Evolutionary conservation across 805 yeast species (phyloP), one percentile per base, ranked within the genome.

Genomic region (Barnettozyma botsteinii): DNA sequence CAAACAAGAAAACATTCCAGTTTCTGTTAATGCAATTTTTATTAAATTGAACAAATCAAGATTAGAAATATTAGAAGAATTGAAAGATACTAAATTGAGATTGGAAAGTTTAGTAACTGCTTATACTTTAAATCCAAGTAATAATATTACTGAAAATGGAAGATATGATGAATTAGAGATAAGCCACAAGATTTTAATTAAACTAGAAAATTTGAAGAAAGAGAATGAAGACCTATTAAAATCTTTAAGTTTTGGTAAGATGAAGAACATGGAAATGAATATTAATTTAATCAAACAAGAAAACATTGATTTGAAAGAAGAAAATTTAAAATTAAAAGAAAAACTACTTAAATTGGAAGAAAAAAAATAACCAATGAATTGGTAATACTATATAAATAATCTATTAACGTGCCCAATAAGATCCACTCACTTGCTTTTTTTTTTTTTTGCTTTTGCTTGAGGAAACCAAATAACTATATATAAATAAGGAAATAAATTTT

Each of bases 191-290:
- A 75, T 85, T 43, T 66, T 85, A 29, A 69, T 71, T 30, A 77
- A 84, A 50, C 51, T 86, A 47, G 74, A 75, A 39, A 64, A 71
- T 42, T 61, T 86, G 43, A 75, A 75, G 15, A 72, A 70, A 33
- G 95, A 86, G 55, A 86, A 86, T 55, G 79, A 78, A 42, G 78
- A 72, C 46, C 68, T 86, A 62, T 70, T 80, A 45, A 75, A 75
- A 50, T 77, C 84, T 79, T 59, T 85, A 10, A 78, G 88, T 47
- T 80, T 71, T 59, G 86, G 95, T n/a, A 79, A 79, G 55, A 71
- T 84, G 31, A 81, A 81, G 53, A 86, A 85, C 52, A 65, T 77
- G 45, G 75, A 79, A 42, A 73, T 85, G 31, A 86, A 82, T 57
- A 57, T 83, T 31, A 85, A 83, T 15, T 56, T 85, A 35, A 59